Conservation (phyloP, 177 flowering plant species). For the Vitis hybrid region DNA sequence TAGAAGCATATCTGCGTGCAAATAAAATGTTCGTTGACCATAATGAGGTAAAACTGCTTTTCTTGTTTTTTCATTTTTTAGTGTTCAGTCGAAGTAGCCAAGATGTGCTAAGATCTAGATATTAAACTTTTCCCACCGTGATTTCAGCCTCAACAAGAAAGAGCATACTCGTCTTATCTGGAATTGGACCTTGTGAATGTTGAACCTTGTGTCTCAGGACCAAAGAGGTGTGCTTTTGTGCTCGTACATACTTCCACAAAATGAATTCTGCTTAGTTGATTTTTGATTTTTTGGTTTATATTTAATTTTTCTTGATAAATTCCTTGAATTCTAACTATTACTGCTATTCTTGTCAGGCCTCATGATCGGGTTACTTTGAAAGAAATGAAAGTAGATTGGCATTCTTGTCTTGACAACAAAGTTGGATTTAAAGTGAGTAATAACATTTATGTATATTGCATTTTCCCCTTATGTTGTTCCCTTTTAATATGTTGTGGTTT, state of each 20-base stretch:
- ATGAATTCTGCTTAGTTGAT: not conserved
- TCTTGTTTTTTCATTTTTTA: not conserved
- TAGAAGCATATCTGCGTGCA: conserved; percentile 82
- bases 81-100: not conserved
- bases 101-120: not conserved
- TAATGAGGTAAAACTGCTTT: conserved; percentile 49
- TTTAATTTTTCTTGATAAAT: not conserved
- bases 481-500: not conserved
- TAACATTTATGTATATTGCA: not conserved
- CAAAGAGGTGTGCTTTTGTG: conserved; percentile 62
- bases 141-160: conserved; percentile 75
- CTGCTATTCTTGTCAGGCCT: conserved; percentile 50
- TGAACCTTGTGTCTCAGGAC: conserved; percentile 93
- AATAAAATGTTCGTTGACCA: conserved; percentile 94
- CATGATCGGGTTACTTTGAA: conserved; percentile 89
- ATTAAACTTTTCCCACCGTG: not conserved
- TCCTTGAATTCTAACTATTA: not conserved
- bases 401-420: conserved; percentile 83
- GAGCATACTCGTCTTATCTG: conserved; percentile 82
- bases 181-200: conserved; percentile 70
- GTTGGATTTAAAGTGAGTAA: conserved; percentile 87
- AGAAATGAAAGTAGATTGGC: conserved; percentile 96
- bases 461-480: not conserved
- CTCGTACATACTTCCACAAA: not conserved
- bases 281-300: not conserved